These are phyloP conservation scores for Blastocystis sp. DNA, from an alignment of 352 stramenopile species.

Conservation along the genomic window DNA sequence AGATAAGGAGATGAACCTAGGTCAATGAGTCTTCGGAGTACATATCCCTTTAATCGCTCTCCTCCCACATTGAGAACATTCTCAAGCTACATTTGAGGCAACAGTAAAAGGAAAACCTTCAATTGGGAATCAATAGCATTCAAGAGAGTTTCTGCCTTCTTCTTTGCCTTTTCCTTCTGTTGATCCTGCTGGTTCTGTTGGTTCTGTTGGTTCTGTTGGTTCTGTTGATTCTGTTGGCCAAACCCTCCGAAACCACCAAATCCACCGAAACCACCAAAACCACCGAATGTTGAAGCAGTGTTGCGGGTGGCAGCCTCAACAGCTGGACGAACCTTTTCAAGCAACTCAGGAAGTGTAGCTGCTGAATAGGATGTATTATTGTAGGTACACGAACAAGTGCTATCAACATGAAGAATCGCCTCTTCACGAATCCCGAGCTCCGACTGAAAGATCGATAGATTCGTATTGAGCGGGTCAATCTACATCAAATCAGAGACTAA, in stretches of 20 bases:
- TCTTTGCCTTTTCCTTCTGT: neutral
- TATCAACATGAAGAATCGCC: neutral
- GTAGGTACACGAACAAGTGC: neutral
- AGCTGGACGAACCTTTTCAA: neutral
- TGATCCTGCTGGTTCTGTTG: neutral
- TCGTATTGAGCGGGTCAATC: neutral
- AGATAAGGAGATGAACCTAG: constrained; percentile 23
- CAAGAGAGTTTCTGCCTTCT: constrained; percentile 14
- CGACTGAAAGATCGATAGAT: neutral
- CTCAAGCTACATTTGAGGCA: neutral
- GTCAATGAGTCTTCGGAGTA: neutral
- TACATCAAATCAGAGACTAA: neutral
- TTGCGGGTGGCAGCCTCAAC: neutral
- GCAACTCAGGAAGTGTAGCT: neutral
- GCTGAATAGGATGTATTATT: neutral
- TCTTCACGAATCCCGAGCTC: neutral
- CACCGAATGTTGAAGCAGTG: neutral
- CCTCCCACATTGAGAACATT: neutral
- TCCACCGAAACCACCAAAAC: neutral
- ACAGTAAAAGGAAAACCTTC: neutral
- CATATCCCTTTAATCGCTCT: neutral
- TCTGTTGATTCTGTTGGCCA: neutral
- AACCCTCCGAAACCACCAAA: neutral
- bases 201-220: too few species aligned
- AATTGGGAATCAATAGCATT: neutral